Conservation (phyloP, 176 grass and related monocot species). For the Rhynchospora breviuscula region DNA sequence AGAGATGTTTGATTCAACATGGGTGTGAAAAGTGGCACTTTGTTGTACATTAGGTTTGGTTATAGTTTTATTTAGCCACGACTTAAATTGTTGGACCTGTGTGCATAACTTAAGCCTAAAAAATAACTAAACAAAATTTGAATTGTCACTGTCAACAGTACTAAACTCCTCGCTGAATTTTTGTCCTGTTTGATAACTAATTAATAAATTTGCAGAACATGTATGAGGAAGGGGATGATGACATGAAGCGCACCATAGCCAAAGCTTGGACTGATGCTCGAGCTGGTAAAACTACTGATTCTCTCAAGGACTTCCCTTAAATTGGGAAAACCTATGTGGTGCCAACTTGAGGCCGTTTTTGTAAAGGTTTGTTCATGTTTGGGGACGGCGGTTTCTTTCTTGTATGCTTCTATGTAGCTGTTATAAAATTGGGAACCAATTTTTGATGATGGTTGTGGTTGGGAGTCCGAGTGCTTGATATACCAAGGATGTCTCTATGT, state of each 20-base stretch:
- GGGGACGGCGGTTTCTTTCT: too few species aligned
- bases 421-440: too few species aligned
- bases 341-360: background rate
- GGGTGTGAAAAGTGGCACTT: background rate
- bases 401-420: too few species aligned
- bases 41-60: background rate
- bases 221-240: constrained; percentile 66
- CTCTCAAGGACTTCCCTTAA: constrained; percentile 47
- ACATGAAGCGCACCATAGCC: constrained; percentile 87
- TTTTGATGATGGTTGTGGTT: too few species aligned
- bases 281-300: constrained; percentile 52
- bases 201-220: constrained; percentile 46
- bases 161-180: background rate
- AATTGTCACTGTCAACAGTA: background rate
- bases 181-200: background rate
- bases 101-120: background rate
- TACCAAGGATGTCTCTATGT: too few species aligned
- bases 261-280: constrained; percentile 71
- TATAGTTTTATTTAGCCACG: too few species aligned
- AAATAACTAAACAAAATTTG: background rate
- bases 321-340: background rate
- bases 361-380: too few species aligned
- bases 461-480: too few species aligned
- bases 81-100: background rate
- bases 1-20: background rate